A percentile compares a stretch with the other conserved stretches of the same genome.
These are phyloP conservation scores for Rhodotorula sp. DNA, from an alignment of 1,284 basidiomycete genomes.

Conservation along the genomic window DNA sequence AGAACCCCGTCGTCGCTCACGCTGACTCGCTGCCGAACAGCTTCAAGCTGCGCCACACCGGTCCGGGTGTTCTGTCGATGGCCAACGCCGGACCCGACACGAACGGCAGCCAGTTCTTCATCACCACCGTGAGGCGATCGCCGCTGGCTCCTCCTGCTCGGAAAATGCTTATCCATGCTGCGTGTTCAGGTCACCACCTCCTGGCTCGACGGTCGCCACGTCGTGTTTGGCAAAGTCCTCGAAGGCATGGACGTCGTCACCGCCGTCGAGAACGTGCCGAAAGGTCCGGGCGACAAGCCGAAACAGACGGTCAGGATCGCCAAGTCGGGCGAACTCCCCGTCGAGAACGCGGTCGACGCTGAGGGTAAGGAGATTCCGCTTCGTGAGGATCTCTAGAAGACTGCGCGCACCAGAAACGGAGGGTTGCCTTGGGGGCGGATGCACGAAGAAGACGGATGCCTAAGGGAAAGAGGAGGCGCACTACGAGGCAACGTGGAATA, in stretches of 20 bases:
- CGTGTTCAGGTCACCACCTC: not conserved
- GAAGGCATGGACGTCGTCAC: conserved; percentile 83
- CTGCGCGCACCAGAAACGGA: too few relatives aligned
- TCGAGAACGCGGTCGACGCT: conserved; percentile 62
- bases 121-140: conserved; percentile 68
- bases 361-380: conserved; percentile 84
- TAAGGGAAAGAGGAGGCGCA: not conserved
- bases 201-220: conserved; percentile 45
- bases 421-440: not conserved
- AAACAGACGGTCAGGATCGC: conserved; percentile 68
- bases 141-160: too few relatives aligned
- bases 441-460: not conserved
- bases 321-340: conserved; percentile 68
- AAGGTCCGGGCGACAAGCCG: conserved; percentile 68
- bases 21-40: not conserved
- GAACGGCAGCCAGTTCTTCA: conserved; percentile 61
- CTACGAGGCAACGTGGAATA: not conserved
- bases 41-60: conserved; percentile 82
- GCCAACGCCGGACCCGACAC: conserved; percentile 65
- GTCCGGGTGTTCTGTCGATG: conserved; percentile 83
- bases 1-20: too few relatives aligned
- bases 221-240: conserved; percentile 81
- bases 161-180: conserved; percentile 54
- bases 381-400: conserved; percentile 78
- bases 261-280: conserved; percentile 69